A percentile compares a stretch with the other conserved stretches of the same genome.
These are phyloP conservation scores for Lipomyces orientalis DNA, from an alignment of 805 yeast genomes.

Conservation along the genomic window DNA sequence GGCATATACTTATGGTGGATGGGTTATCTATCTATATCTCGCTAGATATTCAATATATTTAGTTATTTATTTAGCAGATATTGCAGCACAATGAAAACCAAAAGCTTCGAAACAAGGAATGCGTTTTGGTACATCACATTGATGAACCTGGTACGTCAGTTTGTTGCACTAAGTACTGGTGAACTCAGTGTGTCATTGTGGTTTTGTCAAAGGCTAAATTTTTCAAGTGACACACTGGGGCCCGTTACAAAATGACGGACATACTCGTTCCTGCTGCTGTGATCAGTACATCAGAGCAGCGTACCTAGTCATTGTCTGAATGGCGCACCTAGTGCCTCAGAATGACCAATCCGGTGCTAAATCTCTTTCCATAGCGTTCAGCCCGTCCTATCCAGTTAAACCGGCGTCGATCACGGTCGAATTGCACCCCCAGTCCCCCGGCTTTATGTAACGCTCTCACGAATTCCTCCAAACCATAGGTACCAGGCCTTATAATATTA, in stretches of 20 bases:
- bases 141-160: background rate
- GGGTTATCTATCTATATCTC: background rate
- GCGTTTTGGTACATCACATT: background rate
- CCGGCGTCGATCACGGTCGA: too few species aligned
- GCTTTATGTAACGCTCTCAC: too few species aligned
- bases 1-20: background rate
- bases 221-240: constrained; percentile 1
- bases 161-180: background rate
- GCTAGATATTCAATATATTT: background rate
- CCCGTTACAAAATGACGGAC: background rate
- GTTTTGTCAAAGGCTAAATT: background rate
- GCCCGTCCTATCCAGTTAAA: too few species aligned
- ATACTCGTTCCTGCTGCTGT: background rate
- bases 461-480: too few species aligned
- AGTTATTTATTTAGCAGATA: constrained; percentile 1
- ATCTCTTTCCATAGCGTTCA: constrained; percentile 2
- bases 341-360: background rate
- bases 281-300: background rate
- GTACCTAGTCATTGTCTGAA: background rate
- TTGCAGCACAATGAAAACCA: background rate
- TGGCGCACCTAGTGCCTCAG: background rate
- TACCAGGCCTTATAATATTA: too few species aligned
- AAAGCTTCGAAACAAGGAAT: background rate
- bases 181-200: background rate
- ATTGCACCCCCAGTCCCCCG: too few species aligned